Base-by-base conservation (phyloP, 768 basidiomycete species). In the Phaeotremella fagi region DNA sequence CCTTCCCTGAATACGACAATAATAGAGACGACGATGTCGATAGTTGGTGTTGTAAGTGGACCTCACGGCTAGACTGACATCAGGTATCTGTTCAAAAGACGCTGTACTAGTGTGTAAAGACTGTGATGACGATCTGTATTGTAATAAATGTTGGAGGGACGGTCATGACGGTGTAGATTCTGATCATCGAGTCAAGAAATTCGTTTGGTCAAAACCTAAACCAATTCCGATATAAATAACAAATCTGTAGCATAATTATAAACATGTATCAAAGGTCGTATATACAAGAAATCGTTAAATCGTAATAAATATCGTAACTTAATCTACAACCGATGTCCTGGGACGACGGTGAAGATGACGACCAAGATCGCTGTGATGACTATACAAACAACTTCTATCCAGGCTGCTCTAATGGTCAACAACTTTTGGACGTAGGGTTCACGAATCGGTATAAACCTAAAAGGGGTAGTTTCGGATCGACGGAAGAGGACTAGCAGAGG, bases 381-480 rank as follows among this genome's bases (percentile, higher is more conserved):
- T 43, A 82, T 81, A 41, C 67, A 66, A 18, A 75, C 61, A 52
- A 66, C 54, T 48, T 74, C 73, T 50, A 98, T 88, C 90, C 91
- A 95, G 52, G 94, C 81, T 6, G 92, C 89, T 28, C 95, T 85
- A 9, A 90, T 87, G 16, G 89, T 71, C 6, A 98, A 80, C 14
- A 99, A 80, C 73, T 89, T 92, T 76, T 82, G 84, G 63, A 99
- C 92, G 71, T 97, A 98, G 24, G 87, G 87, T 75, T 99, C 94
- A 48, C 86, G 84, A 51, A 99, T 90, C 37, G 80, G 81, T 48
- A 98, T 85, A 4, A 89, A 90, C 52, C 88, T 85, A 83, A 98
- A 98, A 1, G 94, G 92, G 11, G 91, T 95, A 35, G 92, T 95
- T 74, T 98, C 95, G 38, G 90, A 92, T 73, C 88, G 88, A 55